Conservation (phyloP, 2,329 filamentous ascomycete species). For the Lachnellula arida region DNA sequence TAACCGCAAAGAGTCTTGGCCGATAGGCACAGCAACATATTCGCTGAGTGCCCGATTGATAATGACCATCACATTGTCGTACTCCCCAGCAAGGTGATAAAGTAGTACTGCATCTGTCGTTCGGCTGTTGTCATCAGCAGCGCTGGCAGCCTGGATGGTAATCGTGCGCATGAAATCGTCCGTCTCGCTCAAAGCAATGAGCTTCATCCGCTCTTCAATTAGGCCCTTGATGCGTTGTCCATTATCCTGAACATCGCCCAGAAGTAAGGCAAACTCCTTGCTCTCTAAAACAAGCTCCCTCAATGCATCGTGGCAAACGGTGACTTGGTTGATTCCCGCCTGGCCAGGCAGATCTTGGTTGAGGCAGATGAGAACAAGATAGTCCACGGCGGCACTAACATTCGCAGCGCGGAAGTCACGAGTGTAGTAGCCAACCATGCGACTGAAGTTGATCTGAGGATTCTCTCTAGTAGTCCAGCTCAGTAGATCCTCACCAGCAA, state of each 20-base stretch:
- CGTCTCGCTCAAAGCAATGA: conserved; percentile 77
- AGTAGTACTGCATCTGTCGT: conserved; percentile 91
- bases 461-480: conserved; percentile 62
- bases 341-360: conserved; percentile 77
- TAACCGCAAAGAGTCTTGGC: conserved; percentile 69
- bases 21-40: conserved; percentile 79
- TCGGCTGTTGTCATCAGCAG: conserved; percentile 90
- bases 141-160: conserved; percentile 84
- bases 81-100: conserved; percentile 92
- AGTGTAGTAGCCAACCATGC: conserved; percentile 92
- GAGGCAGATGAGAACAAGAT: conserved; percentile 84
- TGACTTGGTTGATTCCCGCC: conserved; percentile 69
- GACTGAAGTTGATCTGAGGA: conserved; percentile 89
- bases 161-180: conserved; percentile 87
- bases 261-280: conserved; percentile 86
- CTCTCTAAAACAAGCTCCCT: conserved; percentile 96
- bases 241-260: conserved; percentile 86
- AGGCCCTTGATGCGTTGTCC: conserved; percentile 80
- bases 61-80: conserved; percentile 87
- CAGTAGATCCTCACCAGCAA: conserved; percentile 65
- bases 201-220: conserved; percentile 76
- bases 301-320: conserved; percentile 85
- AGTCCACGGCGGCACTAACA: conserved; percentile 86
- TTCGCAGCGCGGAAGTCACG: conserved; percentile 90
- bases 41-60: conserved; percentile 88